Evolutionary conservation across 768 basidiomycete genomes (phyloP), one percentile per base, ranked within the genome.

Genomic region (Xerocomus spinulosus): DNA sequence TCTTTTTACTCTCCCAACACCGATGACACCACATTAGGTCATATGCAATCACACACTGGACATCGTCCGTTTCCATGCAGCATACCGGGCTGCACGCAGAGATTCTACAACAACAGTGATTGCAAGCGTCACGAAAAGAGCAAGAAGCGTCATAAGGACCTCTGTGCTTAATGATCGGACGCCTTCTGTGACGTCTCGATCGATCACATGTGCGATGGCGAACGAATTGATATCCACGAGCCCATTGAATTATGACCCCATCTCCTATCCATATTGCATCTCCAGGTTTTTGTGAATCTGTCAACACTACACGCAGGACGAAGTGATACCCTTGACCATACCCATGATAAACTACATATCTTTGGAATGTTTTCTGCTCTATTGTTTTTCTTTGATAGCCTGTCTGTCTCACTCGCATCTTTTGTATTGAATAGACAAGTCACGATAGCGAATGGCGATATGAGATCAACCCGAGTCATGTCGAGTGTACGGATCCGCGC

Each of bases 91-190:
- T 67, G 65, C 46, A 5, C 1, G 0, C 65, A 67, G 32, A 54
- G 52, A 14, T 67, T 67, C 40, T 67, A 38, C 49, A 67, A 67
- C 46, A 64, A 51, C 34, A 68, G 65, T 10, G 65, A 67, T 17
- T 68, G 65, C 47, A 67, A 62, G 35, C 65, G 65, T 38, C 65
- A 67, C 9, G 65, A 67, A 50, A 67, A 51, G 46, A 68, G 67
- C 56, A 54, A 4, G 54, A 68, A 66, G 36, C 64, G 64, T 50
- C 64, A 66, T 23, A 62, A 59, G 40, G 54, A 54, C 18, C 34
- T 59, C 14, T 4, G 25, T 44, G 47, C 17, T 25, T 33, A 34
- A 32, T 54, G 57, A 62, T 56, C 48, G 44, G 36, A 43, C 30
- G 26, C 46, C 17, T 47, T 46, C 43, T 26, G 32, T 20, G 37